Evolutionary conservation across 768 basidiomycete genomes (phyloP).

Genomic region (Suillus plorans): DNA sequence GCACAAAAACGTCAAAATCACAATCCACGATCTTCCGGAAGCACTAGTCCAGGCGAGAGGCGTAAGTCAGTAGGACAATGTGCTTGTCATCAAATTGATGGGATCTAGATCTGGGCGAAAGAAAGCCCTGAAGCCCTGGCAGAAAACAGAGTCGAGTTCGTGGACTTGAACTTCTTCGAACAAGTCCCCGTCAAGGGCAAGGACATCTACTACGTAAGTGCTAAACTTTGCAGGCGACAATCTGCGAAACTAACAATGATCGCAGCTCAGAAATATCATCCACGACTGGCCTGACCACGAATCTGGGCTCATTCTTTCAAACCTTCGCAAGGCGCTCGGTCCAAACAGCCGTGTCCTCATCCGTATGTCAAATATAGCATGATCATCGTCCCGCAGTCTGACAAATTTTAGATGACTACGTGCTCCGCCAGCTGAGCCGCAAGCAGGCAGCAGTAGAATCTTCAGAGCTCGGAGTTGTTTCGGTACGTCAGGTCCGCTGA

Average conservation of each 20-base stretch:
- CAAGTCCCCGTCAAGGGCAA: conserved; percentile 24
- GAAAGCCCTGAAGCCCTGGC: conserved; percentile 24
- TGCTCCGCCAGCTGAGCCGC: conserved; percentile 18
- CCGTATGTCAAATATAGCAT: no score
- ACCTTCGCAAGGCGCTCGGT: no score
- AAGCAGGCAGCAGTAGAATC: conserved; percentile 15
- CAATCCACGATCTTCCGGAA: conserved; percentile 32
- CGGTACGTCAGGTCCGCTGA: conserved; percentile 9
- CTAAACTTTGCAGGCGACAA: not conserved
- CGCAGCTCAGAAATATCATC: conserved; percentile 22
- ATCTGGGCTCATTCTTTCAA: no score
- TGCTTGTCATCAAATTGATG: conserved; percentile 1
- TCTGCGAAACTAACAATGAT: not conserved
- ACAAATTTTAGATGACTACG: conserved; percentile 21
- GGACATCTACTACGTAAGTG: conserved; percentile 36
- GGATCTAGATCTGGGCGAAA: conserved; percentile 21
- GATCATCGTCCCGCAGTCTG: not conserved
- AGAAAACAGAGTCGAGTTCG: conserved; percentile 27
- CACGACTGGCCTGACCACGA: conserved; percentile 23
- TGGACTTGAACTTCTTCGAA: conserved; percentile 29
- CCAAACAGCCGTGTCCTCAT: no score
- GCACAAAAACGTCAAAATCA: conserved; percentile 28
- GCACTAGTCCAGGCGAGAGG: conserved; percentile 20
- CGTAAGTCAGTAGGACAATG: conserved; percentile 1
- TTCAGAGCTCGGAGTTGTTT: conserved; percentile 10